A percentile compares a stretch with the other conserved stretches of the same genome.
Evolutionary conservation across 78 protist species (phyloP).

Genomic region (Dictyostelium brefeldianum): DNA sequence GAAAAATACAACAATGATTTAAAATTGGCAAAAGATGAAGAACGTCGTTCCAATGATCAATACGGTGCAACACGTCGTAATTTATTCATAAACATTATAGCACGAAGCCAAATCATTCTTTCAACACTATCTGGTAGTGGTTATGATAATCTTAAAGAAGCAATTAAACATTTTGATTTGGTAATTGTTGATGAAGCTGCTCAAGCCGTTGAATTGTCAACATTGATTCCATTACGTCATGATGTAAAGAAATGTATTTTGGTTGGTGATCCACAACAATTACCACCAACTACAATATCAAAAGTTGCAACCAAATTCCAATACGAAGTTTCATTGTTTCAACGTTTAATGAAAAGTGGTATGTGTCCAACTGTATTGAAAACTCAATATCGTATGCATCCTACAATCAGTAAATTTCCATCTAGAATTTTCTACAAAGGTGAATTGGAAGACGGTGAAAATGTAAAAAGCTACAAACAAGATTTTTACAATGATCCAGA

Average conservation of each 20-base stretch:
- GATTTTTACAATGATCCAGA: slow-evolving; percentile 17
- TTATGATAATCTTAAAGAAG: not conserved
- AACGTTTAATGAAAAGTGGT: slow-evolving; percentile 32
- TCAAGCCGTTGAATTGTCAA: slow-evolving; percentile 88
- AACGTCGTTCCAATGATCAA: not conserved
- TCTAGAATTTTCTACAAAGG: slow-evolving; percentile 86
- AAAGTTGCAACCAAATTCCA: slow-evolving; percentile 28
- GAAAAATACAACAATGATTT: not conserved
- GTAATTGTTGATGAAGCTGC: slow-evolving; percentile 94
- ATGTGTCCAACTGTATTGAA: slow-evolving; percentile 45
- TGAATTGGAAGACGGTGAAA: slow-evolving; percentile 58
- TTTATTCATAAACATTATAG: not conserved
- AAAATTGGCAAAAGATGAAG: slow-evolving; percentile 22
- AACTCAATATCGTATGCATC: slow-evolving; percentile 94
- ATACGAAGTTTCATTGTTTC: slow-evolving; percentile 75
- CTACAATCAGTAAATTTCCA: slow-evolving; percentile 88
- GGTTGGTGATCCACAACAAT: slow-evolving; percentile 94
- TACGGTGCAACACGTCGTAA: not conserved
- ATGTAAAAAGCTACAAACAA: slow-evolving; percentile 2
- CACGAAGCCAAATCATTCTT: slow-evolving; percentile 47
- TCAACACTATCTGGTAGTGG: slow-evolving; percentile 86
- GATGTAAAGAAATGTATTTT: slow-evolving; percentile 78
- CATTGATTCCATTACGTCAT: slow-evolving; percentile 81
- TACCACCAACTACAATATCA: slow-evolving; percentile 89
- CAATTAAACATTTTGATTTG: slow-evolving; percentile 62